These are phyloP conservation scores for Echria macrotheca DNA, from an alignment of 495 filamentous ascomycete genomes.

Conservation along the genomic window DNA sequence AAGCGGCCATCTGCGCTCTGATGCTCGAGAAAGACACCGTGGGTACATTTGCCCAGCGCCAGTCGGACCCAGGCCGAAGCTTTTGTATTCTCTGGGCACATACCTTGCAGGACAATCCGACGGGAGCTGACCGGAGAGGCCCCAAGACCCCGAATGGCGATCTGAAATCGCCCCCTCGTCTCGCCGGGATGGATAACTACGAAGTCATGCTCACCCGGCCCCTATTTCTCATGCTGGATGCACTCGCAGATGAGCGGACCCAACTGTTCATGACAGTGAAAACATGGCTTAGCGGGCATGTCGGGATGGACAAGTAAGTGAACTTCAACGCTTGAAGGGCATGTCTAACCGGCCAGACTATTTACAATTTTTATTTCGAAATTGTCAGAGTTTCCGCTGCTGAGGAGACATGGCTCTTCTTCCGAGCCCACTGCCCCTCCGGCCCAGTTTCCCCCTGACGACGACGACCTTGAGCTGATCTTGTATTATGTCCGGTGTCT, in stretches of 20 bases:
- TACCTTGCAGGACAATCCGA: constrained; percentile 58
- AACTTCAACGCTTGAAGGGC: no score
- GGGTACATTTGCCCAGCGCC: constrained; percentile 47
- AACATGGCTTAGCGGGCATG: constrained; percentile 74
- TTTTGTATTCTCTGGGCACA: constrained; percentile 77
- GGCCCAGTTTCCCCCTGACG: no score
- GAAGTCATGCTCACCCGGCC: constrained; percentile 75
- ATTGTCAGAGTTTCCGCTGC: constrained; percentile 48
- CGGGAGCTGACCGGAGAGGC: constrained; percentile 38
- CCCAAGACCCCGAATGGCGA: constrained; percentile 49
- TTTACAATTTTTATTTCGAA: constrained; percentile 53
- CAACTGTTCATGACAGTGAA: constrained; percentile 71
- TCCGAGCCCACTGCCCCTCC: no score
- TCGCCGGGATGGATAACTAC: constrained; percentile 48
- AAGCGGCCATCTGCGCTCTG: constrained; percentile 71
- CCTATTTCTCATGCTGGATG: constrained; percentile 76
- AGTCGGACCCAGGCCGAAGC: constrained; percentile 53
- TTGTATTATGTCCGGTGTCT: constrained; percentile 74
- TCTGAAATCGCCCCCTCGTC: constrained; percentile 38
- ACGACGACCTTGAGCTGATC: constrained; percentile 69
- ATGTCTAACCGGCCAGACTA: no score
- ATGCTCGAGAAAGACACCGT: constrained; percentile 53
- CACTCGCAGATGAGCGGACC: constrained; percentile 63
- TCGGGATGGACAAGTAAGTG: constrained; percentile 57
- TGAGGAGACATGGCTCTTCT: constrained; percentile 32